phyloP scores from a whole-genome alignment of 139 green algal species.

The Spirogloea muscicola region DNA sequence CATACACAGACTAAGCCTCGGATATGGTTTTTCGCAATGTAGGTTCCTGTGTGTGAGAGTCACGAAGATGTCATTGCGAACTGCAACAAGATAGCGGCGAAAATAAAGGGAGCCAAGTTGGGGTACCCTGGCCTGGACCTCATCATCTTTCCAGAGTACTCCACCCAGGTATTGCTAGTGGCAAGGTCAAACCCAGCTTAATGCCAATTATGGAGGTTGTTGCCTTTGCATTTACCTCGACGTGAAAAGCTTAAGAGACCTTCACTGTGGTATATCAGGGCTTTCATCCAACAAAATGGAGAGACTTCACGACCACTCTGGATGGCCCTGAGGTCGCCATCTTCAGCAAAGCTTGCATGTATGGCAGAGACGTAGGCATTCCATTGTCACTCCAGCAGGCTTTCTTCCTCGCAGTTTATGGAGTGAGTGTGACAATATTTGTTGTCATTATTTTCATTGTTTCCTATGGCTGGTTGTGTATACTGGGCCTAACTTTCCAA shows the following conservation, averaged over 20 bases:
- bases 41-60: constrained; percentile 45
- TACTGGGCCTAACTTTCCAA: no score
- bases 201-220: no score
- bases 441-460: no score
- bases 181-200: no score
- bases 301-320: constrained; percentile 29
- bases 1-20: not conserved
- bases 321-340: constrained; percentile 46
- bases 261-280: constrained; percentile 11
- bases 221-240: no score
- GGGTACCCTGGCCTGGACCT: constrained; percentile 50
- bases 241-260: not conserved
- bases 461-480: no score
- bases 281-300: constrained; percentile 36
- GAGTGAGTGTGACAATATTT: no score
- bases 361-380: no score
- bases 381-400: no score
- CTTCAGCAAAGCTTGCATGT: constrained; percentile 45
- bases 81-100: constrained; percentile 22
- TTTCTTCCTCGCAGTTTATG: no score
- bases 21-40: not conserved
- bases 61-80: constrained; percentile 30
- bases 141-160: constrained; percentile 54
- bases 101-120: constrained; percentile 38
- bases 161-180: constrained; percentile 18